Percentiles rank a stretch among this genome's conserved stretches.
Evolutionary conservation across 2,329 filamentous ascomycete species (phyloP).

Genomic region (Clarireedia monteithiana): DNA sequence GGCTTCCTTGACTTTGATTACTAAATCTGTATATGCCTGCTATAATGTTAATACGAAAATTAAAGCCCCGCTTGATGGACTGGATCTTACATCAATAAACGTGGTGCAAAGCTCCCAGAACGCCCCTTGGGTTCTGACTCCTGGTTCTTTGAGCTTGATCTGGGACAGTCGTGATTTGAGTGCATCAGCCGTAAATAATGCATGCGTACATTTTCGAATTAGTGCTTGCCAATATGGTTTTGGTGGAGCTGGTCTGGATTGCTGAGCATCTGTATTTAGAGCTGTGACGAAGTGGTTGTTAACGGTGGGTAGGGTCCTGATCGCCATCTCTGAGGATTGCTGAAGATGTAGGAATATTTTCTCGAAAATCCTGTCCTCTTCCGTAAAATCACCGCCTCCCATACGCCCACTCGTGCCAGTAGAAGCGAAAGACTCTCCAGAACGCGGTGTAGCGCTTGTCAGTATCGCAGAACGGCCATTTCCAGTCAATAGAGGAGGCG

Average conservation of each 20-base stretch:
- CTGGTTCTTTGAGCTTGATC: constrained; percentile 80
- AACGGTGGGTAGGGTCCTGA: constrained; percentile 63
- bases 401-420: constrained; percentile 23
- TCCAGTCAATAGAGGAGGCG: constrained; percentile 42
- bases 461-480: constrained; percentile 43
- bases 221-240: constrained; percentile 62
- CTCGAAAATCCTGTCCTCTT: constrained; percentile 77
- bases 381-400: constrained; percentile 49
- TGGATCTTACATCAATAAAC: constrained; percentile 46
- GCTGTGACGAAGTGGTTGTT: constrained; percentile 58
- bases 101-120: constrained; percentile 68
- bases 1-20: constrained; percentile 48
- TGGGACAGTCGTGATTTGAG: constrained; percentile 65
- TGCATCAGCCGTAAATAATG: constrained; percentile 65
- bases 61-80: neutral
- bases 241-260: constrained; percentile 50
- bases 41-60: constrained; percentile 17
- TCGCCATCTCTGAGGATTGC: constrained; percentile 64
- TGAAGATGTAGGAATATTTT: constrained; percentile 71
- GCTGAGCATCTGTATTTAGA: constrained; percentile 54
- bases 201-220: constrained; percentile 61
- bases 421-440: constrained; percentile 70
- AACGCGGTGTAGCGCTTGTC: constrained; percentile 59
- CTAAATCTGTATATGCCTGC: constrained; percentile 60
- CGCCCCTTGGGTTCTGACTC: constrained; percentile 53